These are phyloP conservation scores for Maudiozyma barnettii DNA, from an alignment of 805 yeast species.

Conservation along the genomic window DNA sequence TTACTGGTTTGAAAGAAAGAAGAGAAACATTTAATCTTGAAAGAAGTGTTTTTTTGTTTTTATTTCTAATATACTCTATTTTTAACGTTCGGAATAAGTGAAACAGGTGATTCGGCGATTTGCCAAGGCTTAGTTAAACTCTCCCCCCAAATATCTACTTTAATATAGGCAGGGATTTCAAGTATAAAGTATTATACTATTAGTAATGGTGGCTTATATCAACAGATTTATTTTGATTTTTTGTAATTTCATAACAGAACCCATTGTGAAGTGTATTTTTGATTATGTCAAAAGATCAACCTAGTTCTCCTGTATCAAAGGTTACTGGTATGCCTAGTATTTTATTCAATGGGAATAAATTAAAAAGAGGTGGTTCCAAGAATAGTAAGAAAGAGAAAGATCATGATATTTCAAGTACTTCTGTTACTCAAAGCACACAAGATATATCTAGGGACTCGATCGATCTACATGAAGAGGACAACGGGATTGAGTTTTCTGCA, in stretches of 20 bases:
- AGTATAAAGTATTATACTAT: too few relatives aligned
- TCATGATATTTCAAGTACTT: neutral
- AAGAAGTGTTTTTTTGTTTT: too few relatives aligned
- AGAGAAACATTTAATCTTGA: too few relatives aligned
- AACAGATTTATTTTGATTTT: too few relatives aligned
- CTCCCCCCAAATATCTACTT: too few relatives aligned
- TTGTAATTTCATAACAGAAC: neutral
- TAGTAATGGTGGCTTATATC: too few relatives aligned
- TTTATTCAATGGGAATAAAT: neutral
- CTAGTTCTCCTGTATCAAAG: neutral
- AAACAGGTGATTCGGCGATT: neutral
- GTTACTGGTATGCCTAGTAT: neutral
- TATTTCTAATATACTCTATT: neutral
- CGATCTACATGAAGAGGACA: neutral
- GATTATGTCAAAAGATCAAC: neutral
- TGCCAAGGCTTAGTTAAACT: neutral
- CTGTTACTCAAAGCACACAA: neutral
- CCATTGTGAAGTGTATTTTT: neutral
- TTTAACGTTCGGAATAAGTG: neutral
- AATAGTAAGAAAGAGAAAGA: neutral
- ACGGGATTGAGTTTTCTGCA: conserved; percentile 14
- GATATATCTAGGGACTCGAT: neutral
- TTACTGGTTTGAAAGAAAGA: too few relatives aligned
- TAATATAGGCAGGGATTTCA: too few relatives aligned
- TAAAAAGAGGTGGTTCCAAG: neutral